These are phyloP conservation scores for Mycosphaerella arachidis DNA, from an alignment of 2,329 filamentous ascomycete genomes.

Conservation along the genomic window DNA sequence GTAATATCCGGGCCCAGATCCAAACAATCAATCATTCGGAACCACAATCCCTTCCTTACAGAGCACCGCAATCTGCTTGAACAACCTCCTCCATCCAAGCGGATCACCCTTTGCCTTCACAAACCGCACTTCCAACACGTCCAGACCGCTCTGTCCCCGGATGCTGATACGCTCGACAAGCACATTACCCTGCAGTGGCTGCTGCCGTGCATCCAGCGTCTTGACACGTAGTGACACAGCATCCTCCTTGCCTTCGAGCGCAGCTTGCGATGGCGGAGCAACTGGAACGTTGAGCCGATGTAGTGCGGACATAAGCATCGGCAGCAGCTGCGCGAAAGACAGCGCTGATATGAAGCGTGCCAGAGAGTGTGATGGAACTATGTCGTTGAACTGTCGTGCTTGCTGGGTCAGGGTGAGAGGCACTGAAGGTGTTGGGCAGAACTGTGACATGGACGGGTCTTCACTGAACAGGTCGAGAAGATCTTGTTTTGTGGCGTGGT, in stretches of 20 bases:
- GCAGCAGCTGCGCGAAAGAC: slow-evolving; percentile 67
- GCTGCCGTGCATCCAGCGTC: slow-evolving; percentile 66
- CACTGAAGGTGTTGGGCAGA: slow-evolving; percentile 71
- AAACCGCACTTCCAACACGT: slow-evolving; percentile 80
- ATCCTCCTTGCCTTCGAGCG: slow-evolving; percentile 46
- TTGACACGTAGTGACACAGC: slow-evolving; percentile 60
- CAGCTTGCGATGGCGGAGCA: slow-evolving; percentile 38
- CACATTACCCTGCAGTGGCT: slow-evolving; percentile 70
- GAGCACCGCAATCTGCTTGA: slow-evolving; percentile 87
- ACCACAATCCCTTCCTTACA: slow-evolving; percentile 71
- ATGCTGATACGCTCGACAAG: slow-evolving; percentile 63
- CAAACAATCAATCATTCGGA: not conserved
- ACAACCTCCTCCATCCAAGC: slow-evolving; percentile 91
- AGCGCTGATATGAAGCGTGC: slow-evolving; percentile 89
- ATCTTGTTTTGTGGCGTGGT: slow-evolving; percentile 16
- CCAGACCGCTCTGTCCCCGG: slow-evolving; percentile 36
- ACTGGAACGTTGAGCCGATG: slow-evolving; percentile 80
- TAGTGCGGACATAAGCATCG: slow-evolving; percentile 74
- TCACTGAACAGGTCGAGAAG: slow-evolving; percentile 66
- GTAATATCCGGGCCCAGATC: not conserved
- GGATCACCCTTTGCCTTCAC: slow-evolving; percentile 94
- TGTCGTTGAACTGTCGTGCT: slow-evolving; percentile 82
- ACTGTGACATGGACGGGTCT: slow-evolving; percentile 80
- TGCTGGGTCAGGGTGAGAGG: slow-evolving; percentile 83
- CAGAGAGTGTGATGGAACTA: slow-evolving; percentile 79